These are phyloP conservation scores for Entonaema liquescens DNA, from an alignment of 495 filamentous ascomycete genomes.

Conservation along the genomic window DNA sequence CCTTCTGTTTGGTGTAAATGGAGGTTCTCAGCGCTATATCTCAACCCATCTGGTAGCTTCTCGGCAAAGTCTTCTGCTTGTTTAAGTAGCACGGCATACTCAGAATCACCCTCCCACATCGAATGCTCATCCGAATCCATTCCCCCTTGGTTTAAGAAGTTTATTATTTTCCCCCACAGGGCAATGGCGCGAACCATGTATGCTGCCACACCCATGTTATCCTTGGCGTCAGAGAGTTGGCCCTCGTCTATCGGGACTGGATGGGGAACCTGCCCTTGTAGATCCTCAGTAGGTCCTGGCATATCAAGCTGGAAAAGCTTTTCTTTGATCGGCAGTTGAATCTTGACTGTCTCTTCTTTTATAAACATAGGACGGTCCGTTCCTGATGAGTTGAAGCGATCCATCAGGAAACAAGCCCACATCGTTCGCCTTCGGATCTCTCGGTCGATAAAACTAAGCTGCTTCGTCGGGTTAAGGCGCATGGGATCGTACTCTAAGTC, in stretches of 20 bases:
- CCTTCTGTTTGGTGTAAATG: slow-evolving; percentile 83
- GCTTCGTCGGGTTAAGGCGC: slow-evolving; percentile 68
- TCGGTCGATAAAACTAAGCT: slow-evolving; percentile 88
- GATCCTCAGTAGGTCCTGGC: slow-evolving; percentile 83
- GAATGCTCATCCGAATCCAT: slow-evolving; percentile 79
- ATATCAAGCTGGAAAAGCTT: slow-evolving; percentile 91
- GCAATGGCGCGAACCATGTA: slow-evolving; percentile 89
- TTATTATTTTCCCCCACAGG: slow-evolving; percentile 89
- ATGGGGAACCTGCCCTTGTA: slow-evolving; percentile 77
- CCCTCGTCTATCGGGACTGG: slow-evolving; percentile 68
- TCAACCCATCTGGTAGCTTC: slow-evolving; percentile 72
- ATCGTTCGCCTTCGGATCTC: slow-evolving; percentile 93
- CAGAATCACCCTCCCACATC: slow-evolving; percentile 84
- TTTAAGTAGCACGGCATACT: slow-evolving; percentile 73
- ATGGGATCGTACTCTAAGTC: slow-evolving; percentile 90
- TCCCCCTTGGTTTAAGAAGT: slow-evolving; percentile 90
- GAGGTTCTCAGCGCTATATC: slow-evolving; percentile 83
- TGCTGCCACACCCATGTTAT: slow-evolving; percentile 93
- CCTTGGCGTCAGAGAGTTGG: slow-evolving; percentile 71
- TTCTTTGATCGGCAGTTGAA: slow-evolving; percentile 92
- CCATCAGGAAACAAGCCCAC: slow-evolving; percentile 98
- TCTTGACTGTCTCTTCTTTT: slow-evolving; percentile 84
- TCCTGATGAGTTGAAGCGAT: slow-evolving; percentile 95
- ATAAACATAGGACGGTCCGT: slow-evolving; percentile 94
- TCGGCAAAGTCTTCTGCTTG: slow-evolving; percentile 75